phyloP scores from a whole-genome alignment of 257 asterid genomes.

The Cinchona pubescens region DNA sequence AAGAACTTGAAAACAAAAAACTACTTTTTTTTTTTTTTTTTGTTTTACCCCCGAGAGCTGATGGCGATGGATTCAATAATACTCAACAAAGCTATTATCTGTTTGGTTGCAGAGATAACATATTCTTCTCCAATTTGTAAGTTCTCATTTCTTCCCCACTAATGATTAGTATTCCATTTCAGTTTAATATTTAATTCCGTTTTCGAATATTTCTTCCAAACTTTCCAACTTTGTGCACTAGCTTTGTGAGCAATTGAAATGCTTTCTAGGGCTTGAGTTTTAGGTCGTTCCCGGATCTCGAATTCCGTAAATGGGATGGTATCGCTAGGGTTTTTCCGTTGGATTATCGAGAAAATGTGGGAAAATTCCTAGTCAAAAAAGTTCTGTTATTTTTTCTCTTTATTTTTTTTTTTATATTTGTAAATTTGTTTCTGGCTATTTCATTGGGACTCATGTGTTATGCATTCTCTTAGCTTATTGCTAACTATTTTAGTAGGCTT shows the following conservation, averaged over 20 bases:
- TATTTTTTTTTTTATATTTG: background rate
- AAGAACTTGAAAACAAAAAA: too few relatives aligned
- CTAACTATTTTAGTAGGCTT: background rate
- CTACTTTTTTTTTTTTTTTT: too few relatives aligned
- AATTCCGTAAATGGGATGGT: constrained; percentile 3
- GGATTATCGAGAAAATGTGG: constrained; percentile 10
- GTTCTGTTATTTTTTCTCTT: background rate
- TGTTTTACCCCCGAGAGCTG: background rate
- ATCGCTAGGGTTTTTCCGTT: constrained; percentile 14
- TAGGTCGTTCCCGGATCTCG: constrained; percentile 23
- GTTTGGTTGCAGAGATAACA: constrained; percentile 13
- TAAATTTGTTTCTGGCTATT: background rate
- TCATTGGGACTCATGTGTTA: background rate
- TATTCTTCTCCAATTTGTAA: constrained; percentile 23
- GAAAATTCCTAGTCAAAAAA: constrained; percentile 11
- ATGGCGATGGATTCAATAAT: constrained; percentile 17
- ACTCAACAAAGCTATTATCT: constrained; percentile 2
- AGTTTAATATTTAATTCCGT: background rate
- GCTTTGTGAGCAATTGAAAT: background rate
- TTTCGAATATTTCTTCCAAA: background rate
- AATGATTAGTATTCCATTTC: background rate
- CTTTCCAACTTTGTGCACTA: background rate
- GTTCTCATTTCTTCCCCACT: background rate
- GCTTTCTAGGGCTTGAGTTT: constrained; percentile 21
- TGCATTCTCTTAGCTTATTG: background rate